Evolutionary conservation across 148 eudicot species (phyloP).

Genomic region (Rhododendron kiyosumense): DNA sequence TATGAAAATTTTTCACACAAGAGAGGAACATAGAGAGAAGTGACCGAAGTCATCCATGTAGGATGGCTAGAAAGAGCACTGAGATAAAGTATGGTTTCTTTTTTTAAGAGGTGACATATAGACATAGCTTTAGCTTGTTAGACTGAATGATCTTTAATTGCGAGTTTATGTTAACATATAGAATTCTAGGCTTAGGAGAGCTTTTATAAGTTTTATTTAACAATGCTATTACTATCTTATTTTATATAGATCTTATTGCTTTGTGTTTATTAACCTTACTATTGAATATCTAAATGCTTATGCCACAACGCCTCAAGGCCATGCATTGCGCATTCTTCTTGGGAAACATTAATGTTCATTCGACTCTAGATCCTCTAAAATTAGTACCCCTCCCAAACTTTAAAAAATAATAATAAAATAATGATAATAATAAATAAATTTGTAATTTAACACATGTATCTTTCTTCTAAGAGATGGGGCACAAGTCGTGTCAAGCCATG

Average conservation of each 20-base stretch:
- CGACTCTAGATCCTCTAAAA: too few species aligned
- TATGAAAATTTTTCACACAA: background rate
- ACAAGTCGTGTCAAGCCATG: too few species aligned
- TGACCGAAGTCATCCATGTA: background rate
- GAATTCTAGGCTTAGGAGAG: background rate
- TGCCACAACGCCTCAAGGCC: background rate
- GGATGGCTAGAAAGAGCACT: background rate
- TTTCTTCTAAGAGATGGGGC: too few species aligned
- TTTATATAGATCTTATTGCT: too few species aligned
- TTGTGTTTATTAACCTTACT: too few species aligned
- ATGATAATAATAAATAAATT: too few species aligned
- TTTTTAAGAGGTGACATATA: background rate
- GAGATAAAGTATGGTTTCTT: background rate
- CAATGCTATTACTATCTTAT: background rate
- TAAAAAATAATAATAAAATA: too few species aligned
- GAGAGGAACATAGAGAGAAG: background rate
- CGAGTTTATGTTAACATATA: background rate
- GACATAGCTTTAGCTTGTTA: background rate
- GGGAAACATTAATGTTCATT: too few species aligned
- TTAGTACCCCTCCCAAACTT: too few species aligned
- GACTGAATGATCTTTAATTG: background rate
- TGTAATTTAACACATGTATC: too few species aligned
- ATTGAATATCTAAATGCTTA: too few species aligned
- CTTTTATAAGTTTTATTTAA: background rate
- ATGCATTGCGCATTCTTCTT: too few species aligned